Percentiles rank a stretch among this genome's conserved stretches.
These are phyloP conservation scores for Neurospora sp. DNA, from an alignment of 495 filamentous ascomycete genomes.

Conservation along the genomic window DNA sequence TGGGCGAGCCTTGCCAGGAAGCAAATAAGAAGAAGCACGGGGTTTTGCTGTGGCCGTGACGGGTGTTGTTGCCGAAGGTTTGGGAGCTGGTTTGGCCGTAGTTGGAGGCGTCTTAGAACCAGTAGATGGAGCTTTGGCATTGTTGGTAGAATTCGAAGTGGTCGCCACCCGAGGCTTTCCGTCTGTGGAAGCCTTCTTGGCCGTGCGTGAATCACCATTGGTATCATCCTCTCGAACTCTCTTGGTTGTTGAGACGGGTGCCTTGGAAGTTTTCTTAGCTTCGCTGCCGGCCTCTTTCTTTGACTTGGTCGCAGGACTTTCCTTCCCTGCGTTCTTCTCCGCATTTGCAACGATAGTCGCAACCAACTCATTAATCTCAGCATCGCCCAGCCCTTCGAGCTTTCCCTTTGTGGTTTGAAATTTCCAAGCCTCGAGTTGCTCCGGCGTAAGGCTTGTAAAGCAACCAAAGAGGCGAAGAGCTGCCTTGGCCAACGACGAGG, in stretches of 20 bases:
- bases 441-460: constrained; percentile 51
- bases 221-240: constrained; percentile 30
- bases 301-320: constrained; percentile 7
- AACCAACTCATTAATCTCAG: constrained; percentile 42
- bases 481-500: constrained; percentile 50
- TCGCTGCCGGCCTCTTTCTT: constrained; percentile 7
- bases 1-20: constrained; percentile 28
- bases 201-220: constrained; percentile 20
- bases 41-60: constrained; percentile 15
- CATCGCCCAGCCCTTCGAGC: constrained; percentile 57
- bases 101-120: constrained; percentile 9
- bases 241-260: constrained; percentile 7
- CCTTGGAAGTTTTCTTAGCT: constrained; percentile 7
- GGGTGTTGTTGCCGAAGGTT: constrained; percentile 17
- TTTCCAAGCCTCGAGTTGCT: constrained; percentile 55
- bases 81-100: constrained; percentile 15
- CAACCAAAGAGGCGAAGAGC: constrained; percentile 57
- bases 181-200: constrained; percentile 32
- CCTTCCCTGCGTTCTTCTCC: constrained; percentile 15
- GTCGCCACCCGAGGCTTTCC: not conserved
- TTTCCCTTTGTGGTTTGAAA: constrained; percentile 52
- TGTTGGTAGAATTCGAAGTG: constrained; percentile 8
- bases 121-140: constrained; percentile 4
- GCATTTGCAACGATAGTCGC: constrained; percentile 30
- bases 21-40: constrained; percentile 10